A percentile compares a stretch with the other conserved stretches of the same genome.
These are phyloP conservation scores for Trichosporon inkin DNA, from an alignment of 1,284 basidiomycete genomes.

Conservation along the genomic window DNA sequence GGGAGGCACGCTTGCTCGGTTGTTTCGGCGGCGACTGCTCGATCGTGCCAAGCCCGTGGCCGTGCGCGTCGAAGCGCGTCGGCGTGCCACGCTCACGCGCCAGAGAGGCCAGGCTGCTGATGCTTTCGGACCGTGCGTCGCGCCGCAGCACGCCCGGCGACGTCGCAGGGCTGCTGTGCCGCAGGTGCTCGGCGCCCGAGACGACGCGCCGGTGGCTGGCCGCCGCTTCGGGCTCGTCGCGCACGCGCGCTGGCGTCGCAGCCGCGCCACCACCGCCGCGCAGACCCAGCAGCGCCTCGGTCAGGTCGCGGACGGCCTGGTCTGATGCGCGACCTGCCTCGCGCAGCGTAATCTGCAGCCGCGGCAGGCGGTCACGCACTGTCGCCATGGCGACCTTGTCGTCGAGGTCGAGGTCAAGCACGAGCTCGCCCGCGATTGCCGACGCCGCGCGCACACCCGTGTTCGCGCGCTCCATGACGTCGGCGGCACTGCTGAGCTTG, in stretches of 20 bases:
- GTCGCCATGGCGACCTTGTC: constrained; percentile 16
- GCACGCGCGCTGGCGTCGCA: neutral
- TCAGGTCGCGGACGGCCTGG: constrained; percentile 41
- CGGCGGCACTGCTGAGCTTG: constrained; percentile 28
- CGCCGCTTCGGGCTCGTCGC: neutral
- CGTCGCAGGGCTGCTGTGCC: neutral
- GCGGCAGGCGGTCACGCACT: constrained; percentile 25
- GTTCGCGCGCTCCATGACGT: constrained; percentile 33
- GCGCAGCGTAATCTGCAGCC: constrained; percentile 28
- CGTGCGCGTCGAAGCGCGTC: constrained; percentile 10
- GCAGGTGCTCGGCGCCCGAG: neutral
- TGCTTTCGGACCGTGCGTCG: neutral
- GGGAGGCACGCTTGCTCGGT: neutral
- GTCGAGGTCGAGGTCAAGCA: constrained; percentile 28
- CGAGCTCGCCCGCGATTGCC: constrained; percentile 28
- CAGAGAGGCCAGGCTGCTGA: neutral
- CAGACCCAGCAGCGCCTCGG: constrained; percentile 32
- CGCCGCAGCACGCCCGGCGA: constrained; percentile 2
- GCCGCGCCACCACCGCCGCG: neutral
- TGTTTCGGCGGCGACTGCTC: constrained; percentile 20
- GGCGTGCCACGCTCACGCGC: neutral
- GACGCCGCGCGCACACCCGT: constrained; percentile 27
- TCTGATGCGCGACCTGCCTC: constrained; percentile 39
- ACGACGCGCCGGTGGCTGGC: neutral
- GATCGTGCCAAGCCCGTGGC: constrained; percentile 19